Evolutionary conservation across 2,329 filamentous ascomycete genomes (phyloP), one percentile per base, ranked within the genome.

Genomic region (Pyrenophora seminiperda): DNA sequence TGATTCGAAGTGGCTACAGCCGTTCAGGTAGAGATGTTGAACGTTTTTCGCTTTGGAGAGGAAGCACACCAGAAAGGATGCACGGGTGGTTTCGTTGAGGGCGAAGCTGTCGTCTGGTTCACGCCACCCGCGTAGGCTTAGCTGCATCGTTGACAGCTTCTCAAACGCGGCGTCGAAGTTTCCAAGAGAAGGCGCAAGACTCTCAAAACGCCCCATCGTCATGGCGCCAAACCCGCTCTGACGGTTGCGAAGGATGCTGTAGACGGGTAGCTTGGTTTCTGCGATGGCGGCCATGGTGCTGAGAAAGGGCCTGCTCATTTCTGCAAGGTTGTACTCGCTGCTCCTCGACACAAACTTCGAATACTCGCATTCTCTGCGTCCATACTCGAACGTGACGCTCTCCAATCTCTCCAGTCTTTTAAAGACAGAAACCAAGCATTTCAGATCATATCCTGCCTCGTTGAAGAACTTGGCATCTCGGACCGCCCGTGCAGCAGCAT

Each of bases 81-180:
- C 45, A 14, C 55, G 58, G 1, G 47, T 42, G 2, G 15, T 29
- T 9, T 58, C 54, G 7, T 30, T 3, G 11, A 65, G 54, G 30
- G 62, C 58, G 18, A 70, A 68, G 0, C 67, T 65, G 1, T 50
- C 44, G 11, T 67, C 62, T 0, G 53, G 58, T 13, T 46, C 37
- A n/a, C 68, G 55, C 59, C 65, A 66, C 36, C 70, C 68, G 9
- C 68, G 53, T 11, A 70, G 48, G n/a, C 63, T 58, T 9, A 71
- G 44, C 7, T 59, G 38, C 19, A 70, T 38, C 1, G 15, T 49
- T 5, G 54, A 37, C 5, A 67, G 37, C n/a, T 52, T 48, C 15
- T 48, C 42, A 13, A 66, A 66, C 0, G 54, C 55, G 0, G 13
- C 4, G 11, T 59, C 55, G 24, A 66, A 61, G 0, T 34, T 45